A percentile compares a stretch with the other conserved stretches of the same genome.
Evolutionary conservation across 345 rosid species (phyloP).

Genomic region (Arabidopsis arenosa): DNA sequence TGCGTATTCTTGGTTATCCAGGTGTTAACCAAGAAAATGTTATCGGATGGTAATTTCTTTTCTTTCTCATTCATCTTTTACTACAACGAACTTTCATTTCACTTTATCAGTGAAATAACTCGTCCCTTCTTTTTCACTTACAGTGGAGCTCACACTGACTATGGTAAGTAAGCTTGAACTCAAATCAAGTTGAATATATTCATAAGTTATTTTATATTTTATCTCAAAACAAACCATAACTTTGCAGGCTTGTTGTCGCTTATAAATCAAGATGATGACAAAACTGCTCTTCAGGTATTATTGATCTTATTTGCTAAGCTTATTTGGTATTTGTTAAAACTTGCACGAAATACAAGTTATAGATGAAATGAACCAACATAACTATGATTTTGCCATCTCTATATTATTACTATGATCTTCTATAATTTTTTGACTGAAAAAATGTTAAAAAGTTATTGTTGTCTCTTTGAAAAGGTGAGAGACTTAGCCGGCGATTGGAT

Average conservation of each 20-base stretch:
- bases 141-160: slow-evolving; percentile 86
- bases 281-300: slow-evolving; percentile 75
- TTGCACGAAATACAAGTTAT: no score
- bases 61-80: background rate
- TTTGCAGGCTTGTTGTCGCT: slow-evolving; percentile 62
- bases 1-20: slow-evolving; percentile 79
- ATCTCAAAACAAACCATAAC: background rate
- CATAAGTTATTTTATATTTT: no score
- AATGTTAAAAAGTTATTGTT: background rate
- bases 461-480: slow-evolving; percentile 52
- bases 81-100: background rate
- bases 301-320: no score
- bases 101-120: background rate
- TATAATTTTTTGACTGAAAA: no score
- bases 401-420: no score
- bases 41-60: slow-evolving; percentile 69
- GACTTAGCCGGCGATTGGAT: slow-evolving; percentile 76
- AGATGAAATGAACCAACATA: no score
- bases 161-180: slow-evolving; percentile 52
- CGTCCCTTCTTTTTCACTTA: background rate
- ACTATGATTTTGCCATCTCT: no score
- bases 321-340: no score
- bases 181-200: background rate
- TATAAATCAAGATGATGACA: slow-evolving; percentile 78
- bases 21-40: slow-evolving; percentile 54